Base-by-base conservation (phyloP, 108 stramenopile genomes). In the Cyclotella atomus region DNA sequence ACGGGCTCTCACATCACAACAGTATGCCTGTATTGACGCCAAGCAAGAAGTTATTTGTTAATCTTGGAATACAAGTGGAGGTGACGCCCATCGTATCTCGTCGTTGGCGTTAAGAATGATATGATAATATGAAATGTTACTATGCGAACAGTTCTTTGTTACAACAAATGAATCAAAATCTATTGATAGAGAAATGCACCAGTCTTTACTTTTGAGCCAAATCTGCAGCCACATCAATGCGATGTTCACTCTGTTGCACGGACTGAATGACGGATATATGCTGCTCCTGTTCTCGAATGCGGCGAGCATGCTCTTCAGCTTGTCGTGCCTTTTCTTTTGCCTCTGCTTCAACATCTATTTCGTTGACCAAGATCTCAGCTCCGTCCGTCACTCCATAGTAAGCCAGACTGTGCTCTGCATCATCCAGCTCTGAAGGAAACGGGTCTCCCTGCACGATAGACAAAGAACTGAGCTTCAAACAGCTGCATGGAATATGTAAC, bases 321-420 rank as follows among this genome's bases (percentile, higher is more conserved):
- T 78, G 46, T 15, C 73, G 68, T 24, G 65, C 36, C 34, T 70
- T 68, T 60, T 87, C 81, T 53, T 55, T 55, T 57, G 70, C 62
- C 46, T 55, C 49, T 8, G 81, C 83, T 47, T 75, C 81, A 2
- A 80, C 65, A 64, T 91, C 90, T 41, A 85, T 67, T 81, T 96
- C 95, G 59, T 94, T 91, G 67, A 96, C 87, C 17, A 91, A 76
- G 53, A 96, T 93, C 68, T 92, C 88, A 14, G 89, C 83, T 17
- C 95, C 95, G 71, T 96, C 93, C 19, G 70, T 73, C 10, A 93
- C 86, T n/a, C 95, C 95, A 66, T 91, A 96, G 66, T 94, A 96
- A 23, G 76, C 79, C 12, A 96, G 75, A 12, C 89, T 74, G 49
- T 83, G 63, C 17, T 83, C 79, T 23, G 89, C 89, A 73, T 92